Conservation (phyloP, 116 monocot genomes). For the Phalaenopsis hybrid region DNA sequence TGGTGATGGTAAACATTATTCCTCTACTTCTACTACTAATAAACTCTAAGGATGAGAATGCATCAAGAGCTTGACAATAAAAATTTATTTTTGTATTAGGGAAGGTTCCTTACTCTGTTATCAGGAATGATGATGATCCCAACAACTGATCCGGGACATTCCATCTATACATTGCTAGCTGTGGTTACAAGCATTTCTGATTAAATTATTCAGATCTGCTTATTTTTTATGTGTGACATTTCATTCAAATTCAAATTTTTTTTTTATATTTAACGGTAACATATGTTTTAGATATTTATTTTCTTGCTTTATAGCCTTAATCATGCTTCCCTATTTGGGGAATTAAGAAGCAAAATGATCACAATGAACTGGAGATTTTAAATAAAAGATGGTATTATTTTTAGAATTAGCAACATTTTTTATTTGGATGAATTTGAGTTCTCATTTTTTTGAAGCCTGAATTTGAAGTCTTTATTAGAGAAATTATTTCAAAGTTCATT, state of each 20-base stretch:
- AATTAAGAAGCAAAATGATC: not conserved
- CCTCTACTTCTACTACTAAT: not conserved
- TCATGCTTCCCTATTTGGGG: not conserved
- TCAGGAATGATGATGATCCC: not conserved
- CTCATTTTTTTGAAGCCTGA: too few relatives aligned
- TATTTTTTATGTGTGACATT: not conserved
- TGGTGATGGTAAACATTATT: not conserved
- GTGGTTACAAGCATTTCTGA: not conserved
- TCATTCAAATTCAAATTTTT: not conserved
- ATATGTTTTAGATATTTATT: not conserved
- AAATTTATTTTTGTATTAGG: not conserved
- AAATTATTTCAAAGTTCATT: too few relatives aligned
- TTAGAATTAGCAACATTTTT: too few relatives aligned
- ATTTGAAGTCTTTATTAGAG: too few relatives aligned
- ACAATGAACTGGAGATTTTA: too few relatives aligned
- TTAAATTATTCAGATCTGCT: not conserved
- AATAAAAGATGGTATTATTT: too few relatives aligned
- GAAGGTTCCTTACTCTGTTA: not conserved
- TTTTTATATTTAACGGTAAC: not conserved
- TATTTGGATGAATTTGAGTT: too few relatives aligned
- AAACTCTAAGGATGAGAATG: not conserved
- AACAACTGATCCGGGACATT: not conserved
- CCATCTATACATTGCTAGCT: not conserved
- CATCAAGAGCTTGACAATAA: not conserved
- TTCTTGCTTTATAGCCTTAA: not conserved